Percentiles rank a stretch among this genome's conserved stretches.
Conservation (phyloP, 805 yeast genomes). For the Teunomyces kruisii region DNA sequence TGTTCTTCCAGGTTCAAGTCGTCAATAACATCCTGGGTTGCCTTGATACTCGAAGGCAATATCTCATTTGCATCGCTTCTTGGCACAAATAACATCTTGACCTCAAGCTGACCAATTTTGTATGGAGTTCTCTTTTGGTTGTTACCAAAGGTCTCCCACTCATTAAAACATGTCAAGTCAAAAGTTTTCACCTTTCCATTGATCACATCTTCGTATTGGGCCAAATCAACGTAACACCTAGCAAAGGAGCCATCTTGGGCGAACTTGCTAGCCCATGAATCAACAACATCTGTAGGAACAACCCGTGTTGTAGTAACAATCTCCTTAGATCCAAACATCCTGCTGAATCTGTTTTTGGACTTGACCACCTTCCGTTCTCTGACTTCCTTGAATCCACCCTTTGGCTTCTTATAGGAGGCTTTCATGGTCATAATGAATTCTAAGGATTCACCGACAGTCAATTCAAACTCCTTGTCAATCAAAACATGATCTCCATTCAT, state of each 20-base stretch:
- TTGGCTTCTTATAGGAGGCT: constrained; percentile 53
- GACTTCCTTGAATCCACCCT: constrained; percentile 57
- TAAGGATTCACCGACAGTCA: constrained; percentile 58
- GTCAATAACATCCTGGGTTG: constrained; percentile 37
- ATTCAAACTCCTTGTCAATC: constrained; percentile 76
- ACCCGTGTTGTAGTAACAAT: constrained; percentile 49
- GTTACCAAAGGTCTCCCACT: constrained; percentile 54
- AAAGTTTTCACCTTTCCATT: constrained; percentile 53
- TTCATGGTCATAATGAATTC: constrained; percentile 74
- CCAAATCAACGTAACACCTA: constrained; percentile 65
- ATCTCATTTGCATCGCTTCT: constrained; percentile 58
- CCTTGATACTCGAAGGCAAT: constrained; percentile 67
- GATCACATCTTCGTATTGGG: constrained; percentile 54
- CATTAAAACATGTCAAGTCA: constrained; percentile 68
- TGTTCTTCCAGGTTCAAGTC: constrained; percentile 28
- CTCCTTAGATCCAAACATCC: constrained; percentile 49
- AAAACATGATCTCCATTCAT: constrained; percentile 30
- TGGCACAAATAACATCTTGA: constrained; percentile 69
- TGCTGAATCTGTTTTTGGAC: constrained; percentile 45
- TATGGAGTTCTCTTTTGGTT: constrained; percentile 47
- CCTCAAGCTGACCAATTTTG: constrained; percentile 63
- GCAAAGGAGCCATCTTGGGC: constrained; percentile 92
- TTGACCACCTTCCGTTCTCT: constrained; percentile 53
- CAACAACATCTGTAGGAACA: constrained; percentile 52
- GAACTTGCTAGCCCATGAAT: constrained; percentile 60